Conservation (phyloP, 148 eudicot genomes). For the Vaccinium macrocarpon region DNA sequence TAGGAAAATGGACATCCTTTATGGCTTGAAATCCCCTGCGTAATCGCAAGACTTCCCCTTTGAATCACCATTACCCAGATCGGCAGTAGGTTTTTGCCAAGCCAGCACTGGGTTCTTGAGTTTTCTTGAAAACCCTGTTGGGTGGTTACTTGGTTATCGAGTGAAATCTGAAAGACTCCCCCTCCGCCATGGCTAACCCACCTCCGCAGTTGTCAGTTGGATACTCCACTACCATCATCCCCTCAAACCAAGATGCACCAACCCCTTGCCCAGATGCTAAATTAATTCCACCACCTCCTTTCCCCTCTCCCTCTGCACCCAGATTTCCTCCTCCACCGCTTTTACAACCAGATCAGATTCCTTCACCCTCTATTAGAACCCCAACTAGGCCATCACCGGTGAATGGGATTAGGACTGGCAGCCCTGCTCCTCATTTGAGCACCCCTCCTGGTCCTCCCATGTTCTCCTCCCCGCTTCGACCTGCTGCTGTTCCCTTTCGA, state of each 20-base stretch:
- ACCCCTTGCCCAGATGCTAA: slow-evolving; percentile 23
- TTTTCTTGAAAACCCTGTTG: slow-evolving; percentile 5
- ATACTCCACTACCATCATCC: slow-evolving; percentile 22
- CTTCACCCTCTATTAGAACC: slow-evolving; percentile 35
- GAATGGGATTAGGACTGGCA: slow-evolving; percentile 38
- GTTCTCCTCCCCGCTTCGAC: slow-evolving; percentile 77
- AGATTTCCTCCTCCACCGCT: slow-evolving; percentile 46
- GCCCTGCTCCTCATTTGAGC: slow-evolving; percentile 67
- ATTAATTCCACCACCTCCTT: slow-evolving; percentile 30
- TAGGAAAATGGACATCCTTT: neutral
- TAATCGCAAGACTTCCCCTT: neutral
- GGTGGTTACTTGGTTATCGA: slow-evolving; percentile 8
- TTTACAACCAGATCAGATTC: slow-evolving; percentile 40
- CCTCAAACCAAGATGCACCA: slow-evolving; percentile 25
- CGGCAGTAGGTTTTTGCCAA: slow-evolving; percentile 7
- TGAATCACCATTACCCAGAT: neutral
- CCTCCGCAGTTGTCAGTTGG: slow-evolving; percentile 28
- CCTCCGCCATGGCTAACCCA: slow-evolving; percentile 29
- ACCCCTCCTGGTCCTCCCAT: slow-evolving; percentile 93
- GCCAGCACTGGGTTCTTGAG: neutral
- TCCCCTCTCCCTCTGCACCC: slow-evolving; percentile 25
- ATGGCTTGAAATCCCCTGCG: neutral
- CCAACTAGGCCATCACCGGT: slow-evolving; percentile 28
- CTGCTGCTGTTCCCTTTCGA: slow-evolving; percentile 89
- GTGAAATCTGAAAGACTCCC: neutral